Percentiles rank a stretch among this genome's conserved stretches.
phyloP scores from a whole-genome alignment of 2,329 filamentous ascomycete species.

The Diaporthe sp. region DNA sequence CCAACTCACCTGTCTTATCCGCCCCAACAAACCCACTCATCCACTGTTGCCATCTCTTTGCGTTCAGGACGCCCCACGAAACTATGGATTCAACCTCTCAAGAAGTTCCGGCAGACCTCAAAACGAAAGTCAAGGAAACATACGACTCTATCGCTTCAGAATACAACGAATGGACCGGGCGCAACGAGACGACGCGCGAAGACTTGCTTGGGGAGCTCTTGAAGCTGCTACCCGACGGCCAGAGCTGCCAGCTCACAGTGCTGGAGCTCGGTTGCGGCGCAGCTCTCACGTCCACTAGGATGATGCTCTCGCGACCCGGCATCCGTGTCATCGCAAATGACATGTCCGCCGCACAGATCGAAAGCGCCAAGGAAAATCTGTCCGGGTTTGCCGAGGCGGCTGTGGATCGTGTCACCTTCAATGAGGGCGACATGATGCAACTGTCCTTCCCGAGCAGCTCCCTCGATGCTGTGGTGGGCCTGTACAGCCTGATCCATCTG shows the following conservation, averaged over 20 bases:
- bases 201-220: conserved; percentile 53
- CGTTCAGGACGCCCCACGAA: neutral
- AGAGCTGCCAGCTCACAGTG: conserved; percentile 40
- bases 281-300: conserved; percentile 53
- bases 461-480: conserved; percentile 64
- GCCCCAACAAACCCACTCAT: neutral
- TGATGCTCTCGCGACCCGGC: conserved; percentile 47
- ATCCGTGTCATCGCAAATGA: conserved; percentile 55
- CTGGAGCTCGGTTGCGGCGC: conserved; percentile 61
- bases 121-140: conserved; percentile 54
- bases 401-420: conserved; percentile 15
- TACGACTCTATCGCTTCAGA: conserved; percentile 56
- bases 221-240: conserved; percentile 42
- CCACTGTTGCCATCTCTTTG: neutral
- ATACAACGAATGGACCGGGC: conserved; percentile 58
- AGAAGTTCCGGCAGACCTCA: conserved; percentile 48
- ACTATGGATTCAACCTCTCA: neutral
- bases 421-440: conserved; percentile 20
- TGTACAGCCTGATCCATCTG: conserved; percentile 70
- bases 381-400: neutral
- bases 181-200: conserved; percentile 50
- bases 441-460: conserved; percentile 50
- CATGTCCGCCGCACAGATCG: conserved; percentile 56
- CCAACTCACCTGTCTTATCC: neutral
- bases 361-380: conserved; percentile 48